Evolutionary conservation across 2,329 filamentous ascomycete species (phyloP).

Genomic region (Botrytis galanthina): DNA sequence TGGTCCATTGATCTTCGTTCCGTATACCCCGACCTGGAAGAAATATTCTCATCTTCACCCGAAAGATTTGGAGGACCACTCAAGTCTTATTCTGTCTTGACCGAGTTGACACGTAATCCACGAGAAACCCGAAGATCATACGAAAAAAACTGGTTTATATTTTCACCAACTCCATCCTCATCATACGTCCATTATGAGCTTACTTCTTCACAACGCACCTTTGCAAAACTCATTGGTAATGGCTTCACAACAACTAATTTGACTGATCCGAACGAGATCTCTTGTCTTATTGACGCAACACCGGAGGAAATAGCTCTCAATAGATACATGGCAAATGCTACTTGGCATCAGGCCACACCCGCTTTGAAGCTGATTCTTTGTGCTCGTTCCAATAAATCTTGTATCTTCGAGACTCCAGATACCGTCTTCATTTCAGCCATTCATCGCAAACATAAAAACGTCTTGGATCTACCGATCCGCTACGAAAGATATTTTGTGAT

Average conservation of each 20-base stretch:
- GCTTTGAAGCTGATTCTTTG: conserved; percentile 42
- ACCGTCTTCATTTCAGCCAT: conserved; percentile 40
- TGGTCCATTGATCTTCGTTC: conserved; percentile 32
- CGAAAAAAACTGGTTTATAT: conserved; percentile 45
- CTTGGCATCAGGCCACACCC: conserved; percentile 44
- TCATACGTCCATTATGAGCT: conserved; percentile 43
- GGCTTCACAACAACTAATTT: conserved; percentile 32
- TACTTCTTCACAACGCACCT: conserved; percentile 31
- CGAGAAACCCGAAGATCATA: conserved; percentile 37
- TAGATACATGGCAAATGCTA: conserved; percentile 26
- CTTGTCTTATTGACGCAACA: conserved; percentile 28
- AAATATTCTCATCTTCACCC: conserved; percentile 27
- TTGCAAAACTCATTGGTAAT: conserved; percentile 30
- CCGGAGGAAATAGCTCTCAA: conserved; percentile 20
- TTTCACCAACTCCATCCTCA: conserved; percentile 38
- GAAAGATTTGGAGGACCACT: conserved; percentile 30
- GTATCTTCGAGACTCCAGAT: conserved; percentile 29
- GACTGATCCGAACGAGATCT: conserved; percentile 26
- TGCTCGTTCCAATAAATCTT: conserved; percentile 33
- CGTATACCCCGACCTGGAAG: conserved; percentile 26
- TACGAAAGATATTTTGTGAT: conserved; percentile 43
- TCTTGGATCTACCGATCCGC: conserved; percentile 38
- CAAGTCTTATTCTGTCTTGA: conserved; percentile 36
- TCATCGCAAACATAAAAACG: conserved; percentile 42
- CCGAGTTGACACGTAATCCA: conserved; percentile 43